These are phyloP conservation scores for Cylindrodendrum hubeiense DNA, from an alignment of 2,329 filamentous ascomycete species.

Conservation along the genomic window DNA sequence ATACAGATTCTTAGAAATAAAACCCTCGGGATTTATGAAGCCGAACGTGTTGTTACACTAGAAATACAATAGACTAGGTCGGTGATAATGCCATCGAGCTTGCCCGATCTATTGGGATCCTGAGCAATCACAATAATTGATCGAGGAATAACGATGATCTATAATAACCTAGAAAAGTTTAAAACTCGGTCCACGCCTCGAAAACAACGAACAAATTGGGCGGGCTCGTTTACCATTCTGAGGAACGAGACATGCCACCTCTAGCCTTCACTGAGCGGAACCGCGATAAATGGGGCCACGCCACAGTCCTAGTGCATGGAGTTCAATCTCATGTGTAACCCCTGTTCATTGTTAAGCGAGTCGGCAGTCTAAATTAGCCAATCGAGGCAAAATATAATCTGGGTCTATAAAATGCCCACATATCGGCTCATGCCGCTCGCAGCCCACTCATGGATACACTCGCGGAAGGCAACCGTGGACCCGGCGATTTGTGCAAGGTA, in stretches of 20 bases:
- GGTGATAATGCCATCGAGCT: constrained; percentile 10
- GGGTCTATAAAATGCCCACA: too few relatives aligned
- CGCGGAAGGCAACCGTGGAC: too few relatives aligned
- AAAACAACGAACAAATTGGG: neutral
- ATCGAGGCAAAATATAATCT: too few relatives aligned
- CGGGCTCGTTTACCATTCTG: neutral
- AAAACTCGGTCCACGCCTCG: too few relatives aligned
- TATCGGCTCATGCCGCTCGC: too few relatives aligned
- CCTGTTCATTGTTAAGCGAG: too few relatives aligned
- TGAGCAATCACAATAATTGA: constrained; percentile 31
- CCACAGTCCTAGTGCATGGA: too few relatives aligned
- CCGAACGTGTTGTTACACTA: constrained; percentile 17
- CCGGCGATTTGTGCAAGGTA: too few relatives aligned
- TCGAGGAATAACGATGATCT: constrained; percentile 35
- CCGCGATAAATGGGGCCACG: too few relatives aligned
- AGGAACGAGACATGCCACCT: neutral
- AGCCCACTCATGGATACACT: too few relatives aligned
- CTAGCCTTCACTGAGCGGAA: neutral
- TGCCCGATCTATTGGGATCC: constrained; percentile 35
- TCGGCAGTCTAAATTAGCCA: too few relatives aligned
- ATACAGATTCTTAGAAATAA: neutral
- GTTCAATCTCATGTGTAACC: too few relatives aligned
- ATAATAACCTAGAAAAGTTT: constrained; percentile 4
- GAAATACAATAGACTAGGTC: constrained; percentile 27
- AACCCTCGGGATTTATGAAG: neutral